Percentiles rank a stretch among this genome's conserved stretches.
phyloP scores from a whole-genome alignment of 1,284 basidiomycete genomes.

The Anthracocystis panici-leucophaei region DNA sequence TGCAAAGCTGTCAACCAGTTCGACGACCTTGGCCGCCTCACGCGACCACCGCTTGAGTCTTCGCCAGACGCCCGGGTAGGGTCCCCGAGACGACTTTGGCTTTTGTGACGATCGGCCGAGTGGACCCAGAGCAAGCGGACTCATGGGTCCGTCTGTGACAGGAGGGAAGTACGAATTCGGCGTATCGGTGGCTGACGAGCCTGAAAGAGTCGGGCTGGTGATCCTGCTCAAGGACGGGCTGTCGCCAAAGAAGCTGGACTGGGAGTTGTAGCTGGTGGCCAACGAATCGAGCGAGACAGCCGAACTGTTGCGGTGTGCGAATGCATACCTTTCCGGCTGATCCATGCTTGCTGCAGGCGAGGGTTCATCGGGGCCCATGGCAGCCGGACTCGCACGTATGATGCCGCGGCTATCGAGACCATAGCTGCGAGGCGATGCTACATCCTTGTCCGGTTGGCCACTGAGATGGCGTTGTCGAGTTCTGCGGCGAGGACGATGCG shows the following conservation, averaged over 20 bases:
- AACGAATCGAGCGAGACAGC: constrained; percentile 67
- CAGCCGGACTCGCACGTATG: constrained; percentile 54
- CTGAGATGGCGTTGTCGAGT: constrained; percentile 34
- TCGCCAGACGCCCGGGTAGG: constrained; percentile 68
- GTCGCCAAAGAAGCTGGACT: constrained; percentile 50
- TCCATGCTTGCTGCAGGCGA: constrained; percentile 34
- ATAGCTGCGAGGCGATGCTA: constrained; percentile 22
- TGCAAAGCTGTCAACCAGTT: constrained; percentile 59
- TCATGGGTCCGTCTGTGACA: constrained; percentile 31
- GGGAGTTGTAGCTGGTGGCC: constrained; percentile 66
- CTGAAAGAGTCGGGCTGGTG: constrained; percentile 36
- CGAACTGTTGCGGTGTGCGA: constrained; percentile 55
- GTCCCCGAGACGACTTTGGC: constrained; percentile 32
- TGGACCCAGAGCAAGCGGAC: constrained; percentile 50
- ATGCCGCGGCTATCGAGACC: constrained; percentile 35
- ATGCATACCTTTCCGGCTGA: constrained; percentile 20
- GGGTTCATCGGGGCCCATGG: constrained; percentile 32
- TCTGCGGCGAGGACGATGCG: constrained; percentile 58
- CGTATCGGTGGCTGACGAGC: constrained; percentile 34
- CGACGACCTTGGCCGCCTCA: constrained; percentile 66
- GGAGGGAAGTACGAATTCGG: constrained; percentile 49
- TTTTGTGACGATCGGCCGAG: constrained; percentile 18
- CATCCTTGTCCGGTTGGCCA: constrained; percentile 17
- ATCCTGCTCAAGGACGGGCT: constrained; percentile 32
- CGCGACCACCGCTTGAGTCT: constrained; percentile 67